Base-by-base conservation (phyloP, 108 stramenopile genomes). In the Seminavis robusta region DNA sequence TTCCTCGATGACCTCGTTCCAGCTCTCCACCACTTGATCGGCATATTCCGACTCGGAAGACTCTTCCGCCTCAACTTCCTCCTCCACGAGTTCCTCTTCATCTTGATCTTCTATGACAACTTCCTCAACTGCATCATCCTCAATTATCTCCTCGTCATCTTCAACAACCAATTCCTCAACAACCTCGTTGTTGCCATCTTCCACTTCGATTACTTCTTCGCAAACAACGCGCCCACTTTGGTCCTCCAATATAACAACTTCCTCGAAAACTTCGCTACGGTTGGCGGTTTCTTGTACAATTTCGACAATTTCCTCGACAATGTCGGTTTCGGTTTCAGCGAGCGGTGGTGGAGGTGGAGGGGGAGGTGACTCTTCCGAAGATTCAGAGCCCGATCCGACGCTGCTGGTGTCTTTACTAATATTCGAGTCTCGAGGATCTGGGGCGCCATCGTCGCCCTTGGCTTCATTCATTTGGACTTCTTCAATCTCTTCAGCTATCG, bases 21-120 rank as follows among this genome's bases (percentile, higher is more conserved):
- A 56, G n/a, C 53, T n/a, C 32, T 69, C 68, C 13, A 53, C 51
- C 8, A 59, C 51, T 42, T 59, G 58, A 20, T 68, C 58, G 15
- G 51, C 68, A 9, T 50, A 49, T 46, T 69, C 58, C n/a, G 31
- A 37, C 4, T 66, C 56, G 15, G 45, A 32, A 6, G 48, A 55
- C 10, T 49, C 47, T 19, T 31, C 17, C 21, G 39, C 29, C 11
- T 44, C 51, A 21, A 32, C 39, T 8, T 63, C 32, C 41, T 52
- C 29, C 31, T 31, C 36, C 13, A 11, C 36, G 8, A 11, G 10
- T 37, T 37, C 36, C 13, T 37, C 36, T 37, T 37, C 36, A 11
- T 37, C 36, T 37, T 37, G 10, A 11, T 37, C 36, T 37, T 37
- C 36, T 37, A 11, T 13, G 8, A 11, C 36, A 11, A 11, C 36